Base-by-base conservation (phyloP, 306 rosid species). In the Castanea sativa region DNA sequence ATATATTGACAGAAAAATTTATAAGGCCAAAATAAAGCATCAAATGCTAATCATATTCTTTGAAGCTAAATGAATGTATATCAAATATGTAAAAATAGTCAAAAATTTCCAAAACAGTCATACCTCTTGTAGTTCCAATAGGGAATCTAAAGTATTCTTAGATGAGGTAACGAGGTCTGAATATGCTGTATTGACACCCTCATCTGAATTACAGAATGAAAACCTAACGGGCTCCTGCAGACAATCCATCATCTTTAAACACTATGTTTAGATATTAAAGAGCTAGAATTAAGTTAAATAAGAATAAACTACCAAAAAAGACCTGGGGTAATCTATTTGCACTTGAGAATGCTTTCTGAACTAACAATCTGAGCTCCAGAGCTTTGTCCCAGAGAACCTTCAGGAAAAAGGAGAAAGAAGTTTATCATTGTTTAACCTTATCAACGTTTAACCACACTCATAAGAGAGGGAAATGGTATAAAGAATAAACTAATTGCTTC, bases 241-340 rank as follows among this genome's bases (percentile, higher is more conserved):
- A 78, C 45, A 80, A 74, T 21, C 23, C 27, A 38, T 56, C 79
- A 73, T 71, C 55, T 69, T 73, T 81, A 27, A 78, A 75, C 73
- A 70, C 27, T 30, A 52, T 25, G n/a, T 59, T 81, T 58, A 53
- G 52, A 57, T 51, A 72, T 25, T 25, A 78, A 60, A 79, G 75
- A 12, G 81, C 76, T 60, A 33, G 38, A n/a, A 29, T 63, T 55
- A 35, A 14, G 53, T 5, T 53, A 59, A 73, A 41, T 59, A 69
- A 60, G 38, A 72, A 43, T 32, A 49, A 49, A 73, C 73, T 32
- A 75, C 69, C 83, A 76, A 27, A 73, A 84, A 81, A 53, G 32
- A 90, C 97, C 97, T 92, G 89, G 30, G 99, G 99, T 77, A 94
- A 83, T 90, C 97, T 85, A 84, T 94, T 92, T 84, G 99, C 91